Evolutionary conservation across 129 eudicot species (phyloP).

Genomic region (Lonicera japonica): DNA sequence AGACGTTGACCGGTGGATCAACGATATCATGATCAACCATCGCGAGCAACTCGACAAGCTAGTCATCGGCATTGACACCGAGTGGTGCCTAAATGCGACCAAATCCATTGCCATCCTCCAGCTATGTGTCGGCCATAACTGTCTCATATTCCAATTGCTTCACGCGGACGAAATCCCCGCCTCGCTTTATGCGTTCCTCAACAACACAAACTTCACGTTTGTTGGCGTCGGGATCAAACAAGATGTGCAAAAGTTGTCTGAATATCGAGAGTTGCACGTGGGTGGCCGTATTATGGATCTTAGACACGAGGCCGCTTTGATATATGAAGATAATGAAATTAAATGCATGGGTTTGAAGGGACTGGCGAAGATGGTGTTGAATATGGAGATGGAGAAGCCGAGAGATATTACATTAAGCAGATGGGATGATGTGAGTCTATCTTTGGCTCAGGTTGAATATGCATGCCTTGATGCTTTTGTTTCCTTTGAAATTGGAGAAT

Average conservation of each 20-base stretch:
- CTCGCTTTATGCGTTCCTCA: slow-evolving; percentile 1
- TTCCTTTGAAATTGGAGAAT: slow-evolving; percentile 3
- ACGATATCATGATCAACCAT: not conserved
- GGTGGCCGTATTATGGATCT: not conserved
- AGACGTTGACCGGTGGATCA: too few relatives aligned
- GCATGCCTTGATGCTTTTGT: slow-evolving; percentile 21
- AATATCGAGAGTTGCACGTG: not conserved
- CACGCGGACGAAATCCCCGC: not conserved
- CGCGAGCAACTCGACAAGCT: slow-evolving; percentile 17
- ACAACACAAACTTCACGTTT: not conserved
- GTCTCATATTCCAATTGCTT: slow-evolving; percentile 29
- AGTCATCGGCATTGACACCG: slow-evolving; percentile 28
- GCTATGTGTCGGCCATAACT: slow-evolving; percentile 25
- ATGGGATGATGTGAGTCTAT: slow-evolving; percentile 7
- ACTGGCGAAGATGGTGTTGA: not conserved
- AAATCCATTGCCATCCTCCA: slow-evolving; percentile 16
- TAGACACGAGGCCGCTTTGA: slow-evolving; percentile 3
- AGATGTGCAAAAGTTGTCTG: not conserved
- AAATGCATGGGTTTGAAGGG: slow-evolving; percentile 3
- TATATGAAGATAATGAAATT: not conserved
- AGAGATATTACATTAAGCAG: not conserved
- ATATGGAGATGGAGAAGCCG: not conserved
- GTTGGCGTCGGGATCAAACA: slow-evolving; percentile 13
- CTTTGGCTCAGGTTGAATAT: slow-evolving; percentile 16
- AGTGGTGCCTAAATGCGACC: slow-evolving; percentile 14